phyloP scores from a whole-genome alignment of 1,284 basidiomycete genomes.

The Fomitopsis pinicola region DNA sequence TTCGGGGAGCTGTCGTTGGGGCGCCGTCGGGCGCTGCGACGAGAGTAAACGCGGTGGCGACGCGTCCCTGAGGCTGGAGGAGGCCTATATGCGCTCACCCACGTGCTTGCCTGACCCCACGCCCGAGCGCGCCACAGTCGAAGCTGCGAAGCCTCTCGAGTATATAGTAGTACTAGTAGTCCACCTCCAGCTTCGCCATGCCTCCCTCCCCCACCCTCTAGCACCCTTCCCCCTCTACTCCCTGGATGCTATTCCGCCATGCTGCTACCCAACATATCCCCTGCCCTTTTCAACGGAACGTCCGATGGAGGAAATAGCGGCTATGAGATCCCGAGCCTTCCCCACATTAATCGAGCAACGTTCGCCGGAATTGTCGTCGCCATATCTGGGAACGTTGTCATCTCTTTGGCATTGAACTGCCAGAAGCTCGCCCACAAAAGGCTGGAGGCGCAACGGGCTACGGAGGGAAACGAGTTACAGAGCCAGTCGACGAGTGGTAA shows the following conservation, averaged over 20 bases:
- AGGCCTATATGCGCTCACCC: background rate
- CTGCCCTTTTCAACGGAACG: background rate
- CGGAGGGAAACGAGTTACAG: constrained; percentile 1
- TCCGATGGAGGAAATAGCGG: constrained; percentile 22
- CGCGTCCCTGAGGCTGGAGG: background rate
- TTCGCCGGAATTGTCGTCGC: constrained; percentile 83
- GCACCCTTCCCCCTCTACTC: background rate
- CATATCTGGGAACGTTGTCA: constrained; percentile 83
- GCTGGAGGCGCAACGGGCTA: constrained; percentile 40
- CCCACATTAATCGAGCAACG: constrained; percentile 54
- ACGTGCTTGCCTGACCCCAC: background rate
- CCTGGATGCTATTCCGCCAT: constrained; percentile 9
- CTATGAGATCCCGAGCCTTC: constrained; percentile 32
- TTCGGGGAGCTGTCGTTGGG: too few relatives aligned
- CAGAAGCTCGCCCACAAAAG: constrained; percentile 90
- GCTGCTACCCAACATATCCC: constrained; percentile 9
- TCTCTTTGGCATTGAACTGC: constrained; percentile 85
- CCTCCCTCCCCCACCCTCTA: background rate
- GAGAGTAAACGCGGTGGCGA: background rate
- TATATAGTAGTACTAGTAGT: background rate
- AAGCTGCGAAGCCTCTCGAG: too few relatives aligned
- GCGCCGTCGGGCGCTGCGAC: background rate
- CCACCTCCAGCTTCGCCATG: background rate
- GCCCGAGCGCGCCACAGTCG: background rate
- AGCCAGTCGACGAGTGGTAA: background rate